phyloP scores from a whole-genome alignment of 2,329 filamentous ascomycete species.

The Ceratocystis destructans region DNA sequence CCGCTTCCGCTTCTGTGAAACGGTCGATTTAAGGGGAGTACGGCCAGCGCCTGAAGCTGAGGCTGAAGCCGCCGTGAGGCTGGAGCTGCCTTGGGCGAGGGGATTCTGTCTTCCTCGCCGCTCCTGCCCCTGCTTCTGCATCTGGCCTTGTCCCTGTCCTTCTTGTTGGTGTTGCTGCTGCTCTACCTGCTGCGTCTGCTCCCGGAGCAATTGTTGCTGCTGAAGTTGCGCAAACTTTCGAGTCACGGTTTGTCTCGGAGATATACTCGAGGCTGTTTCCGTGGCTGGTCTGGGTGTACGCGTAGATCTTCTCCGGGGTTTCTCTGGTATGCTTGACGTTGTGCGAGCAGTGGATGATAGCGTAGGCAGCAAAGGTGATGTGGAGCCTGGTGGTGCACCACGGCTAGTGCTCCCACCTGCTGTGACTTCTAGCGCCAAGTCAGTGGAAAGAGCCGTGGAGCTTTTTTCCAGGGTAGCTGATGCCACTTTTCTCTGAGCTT shows the following conservation, averaged over 20 bases:
- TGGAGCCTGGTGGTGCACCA: not conserved
- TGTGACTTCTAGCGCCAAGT: not conserved
- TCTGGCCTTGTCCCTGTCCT: not conserved
- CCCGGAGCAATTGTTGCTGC: not conserved
- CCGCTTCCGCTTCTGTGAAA: constrained; percentile 7
- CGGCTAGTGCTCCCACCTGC: not conserved
- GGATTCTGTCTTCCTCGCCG: not conserved
- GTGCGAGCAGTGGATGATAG: not conserved
- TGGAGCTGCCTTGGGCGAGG: not conserved
- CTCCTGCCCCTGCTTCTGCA: not conserved
- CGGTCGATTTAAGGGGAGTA: constrained; percentile 1
- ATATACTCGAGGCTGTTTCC: not conserved
- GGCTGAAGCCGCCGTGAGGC: not conserved
- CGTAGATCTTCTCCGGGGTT: not conserved
- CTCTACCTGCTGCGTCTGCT: not conserved
- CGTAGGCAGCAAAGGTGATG: not conserved
- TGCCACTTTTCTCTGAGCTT: not conserved
- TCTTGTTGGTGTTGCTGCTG: not conserved
- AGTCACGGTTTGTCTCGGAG: not conserved
- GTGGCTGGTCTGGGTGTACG: not conserved
- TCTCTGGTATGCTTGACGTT: not conserved
- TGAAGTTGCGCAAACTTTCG: not conserved
- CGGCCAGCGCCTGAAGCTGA: not conserved
- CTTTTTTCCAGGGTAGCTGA: not conserved
- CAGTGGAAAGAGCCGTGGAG: not conserved